A percentile compares a stretch with the other conserved stretches of the same genome.
phyloP scores from a whole-genome alignment of 2,329 filamentous ascomycete species.

The Trichophyton rubrum region DNA sequence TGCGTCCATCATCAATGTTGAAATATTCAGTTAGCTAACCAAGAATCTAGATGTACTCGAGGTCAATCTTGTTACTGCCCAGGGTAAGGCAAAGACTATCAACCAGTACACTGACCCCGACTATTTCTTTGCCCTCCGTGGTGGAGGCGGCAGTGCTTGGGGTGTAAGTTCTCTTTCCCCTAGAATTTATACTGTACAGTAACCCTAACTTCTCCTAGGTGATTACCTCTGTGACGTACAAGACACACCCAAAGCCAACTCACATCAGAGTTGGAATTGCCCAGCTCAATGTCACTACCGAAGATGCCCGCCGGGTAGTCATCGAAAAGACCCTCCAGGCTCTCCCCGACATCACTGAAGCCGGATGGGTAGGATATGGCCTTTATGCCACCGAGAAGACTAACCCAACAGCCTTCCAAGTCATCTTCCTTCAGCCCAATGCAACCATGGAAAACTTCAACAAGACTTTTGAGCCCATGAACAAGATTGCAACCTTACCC shows the following conservation, averaged over 20 bases:
- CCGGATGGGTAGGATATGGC: constrained; percentile 22
- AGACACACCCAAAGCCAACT: constrained; percentile 18
- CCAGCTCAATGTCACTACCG: constrained; percentile 19
- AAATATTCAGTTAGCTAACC: not conserved
- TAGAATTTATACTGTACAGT: not conserved
- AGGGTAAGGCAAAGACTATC: constrained; percentile 13
- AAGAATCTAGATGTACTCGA: constrained; percentile 15
- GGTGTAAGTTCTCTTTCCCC: constrained; percentile 14
- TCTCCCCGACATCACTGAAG: constrained; percentile 18
- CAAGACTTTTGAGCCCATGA: constrained; percentile 13
- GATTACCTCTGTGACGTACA: constrained; percentile 17
- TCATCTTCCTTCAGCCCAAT: constrained; percentile 23
- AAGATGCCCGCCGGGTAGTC: constrained; percentile 14
- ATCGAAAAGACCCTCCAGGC: constrained; percentile 15
- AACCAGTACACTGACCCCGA: constrained; percentile 19
- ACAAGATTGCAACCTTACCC: constrained; percentile 14
- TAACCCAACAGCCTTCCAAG: constrained; percentile 15
- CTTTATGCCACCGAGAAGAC: constrained; percentile 8
- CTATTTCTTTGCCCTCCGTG: constrained; percentile 19
- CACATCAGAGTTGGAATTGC: constrained; percentile 20
- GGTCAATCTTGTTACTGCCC: constrained; percentile 16
- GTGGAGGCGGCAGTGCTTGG: constrained; percentile 19
- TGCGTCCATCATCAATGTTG: not conserved
- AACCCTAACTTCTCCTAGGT: constrained; percentile 9
- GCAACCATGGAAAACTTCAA: constrained; percentile 18